Base-by-base conservation (phyloP, 768 basidiomycete species). In the Gloeostereum incarnatum region DNA sequence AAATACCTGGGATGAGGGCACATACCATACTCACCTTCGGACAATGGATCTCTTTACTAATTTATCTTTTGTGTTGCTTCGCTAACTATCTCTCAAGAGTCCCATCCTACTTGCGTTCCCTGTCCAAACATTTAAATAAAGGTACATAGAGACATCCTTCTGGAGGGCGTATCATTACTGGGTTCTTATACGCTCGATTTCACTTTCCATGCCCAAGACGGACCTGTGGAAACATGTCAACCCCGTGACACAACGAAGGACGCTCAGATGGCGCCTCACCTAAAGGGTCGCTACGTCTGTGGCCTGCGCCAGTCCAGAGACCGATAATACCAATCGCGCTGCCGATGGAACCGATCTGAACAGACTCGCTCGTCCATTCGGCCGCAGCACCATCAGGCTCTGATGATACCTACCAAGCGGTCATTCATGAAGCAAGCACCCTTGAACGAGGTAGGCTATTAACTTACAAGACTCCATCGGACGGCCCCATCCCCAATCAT, bases 1-100 rank as follows among this genome's bases (percentile, higher is more conserved):
- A 75, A 75, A 49, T 97, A 91, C 57, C 62, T 98, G 33, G 94
- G 85, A 41, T 75, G 53, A 63, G 13, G 19, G 17, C 8, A 9
- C 8, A 18, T 33, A 33, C 9, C n/a, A n/a, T n/a, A n/a, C n/a
- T n/a, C n/a, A n/a, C n/a, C n/a, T n/a, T n/a, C n/a, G n/a, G n/a
- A n/a, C n/a, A n/a, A n/a, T n/a, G n/a, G n/a, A n/a, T n/a, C n/a
- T n/a, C n/a, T n/a, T n/a, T n/a, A n/a, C n/a, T n/a, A n/a, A n/a
- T n/a, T n/a, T n/a, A n/a, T n/a, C n/a, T n/a, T n/a, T n/a, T n/a
- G n/a, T n/a, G n/a, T n/a, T n/a, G n/a, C n/a, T n/a, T n/a, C n/a
- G n/a, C n/a, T n/a, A n/a, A n/a, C n/a, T n/a, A n/a, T n/a, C n/a
- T n/a, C n/a, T n/a, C n/a, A n/a, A n/a, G n/a, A n/a, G n/a, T n/a